Conservation (phyloP, 2,329 filamentous ascomycete genomes). For the Claviceps paspali region DNA sequence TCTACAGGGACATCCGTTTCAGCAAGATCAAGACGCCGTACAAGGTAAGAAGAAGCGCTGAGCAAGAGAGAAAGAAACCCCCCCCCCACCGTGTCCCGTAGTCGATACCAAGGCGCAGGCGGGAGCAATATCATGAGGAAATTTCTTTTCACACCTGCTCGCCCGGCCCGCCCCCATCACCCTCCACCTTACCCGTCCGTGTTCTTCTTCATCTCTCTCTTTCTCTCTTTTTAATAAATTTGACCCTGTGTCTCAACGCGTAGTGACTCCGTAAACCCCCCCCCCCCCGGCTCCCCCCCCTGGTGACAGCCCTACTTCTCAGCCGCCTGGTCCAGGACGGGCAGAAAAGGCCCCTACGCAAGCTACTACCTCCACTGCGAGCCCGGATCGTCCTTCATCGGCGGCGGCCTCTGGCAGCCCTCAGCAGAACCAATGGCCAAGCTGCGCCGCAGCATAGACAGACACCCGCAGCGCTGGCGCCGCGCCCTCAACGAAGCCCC, state of each 20-base stretch:
- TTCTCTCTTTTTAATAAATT: too few species aligned
- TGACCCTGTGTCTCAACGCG: too few species aligned
- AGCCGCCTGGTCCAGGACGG: conserved; percentile 75
- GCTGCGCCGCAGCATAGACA: conserved; percentile 62
- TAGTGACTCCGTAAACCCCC: too few species aligned
- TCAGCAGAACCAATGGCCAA: conserved; percentile 49
- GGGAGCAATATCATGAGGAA: too few species aligned
- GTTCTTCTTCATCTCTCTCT: too few species aligned
- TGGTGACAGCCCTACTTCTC: conserved; percentile 78
- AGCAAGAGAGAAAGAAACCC: too few species aligned
- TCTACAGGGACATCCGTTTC: conserved; percentile 77
- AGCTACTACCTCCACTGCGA: conserved; percentile 79
- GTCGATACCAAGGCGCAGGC: too few species aligned
- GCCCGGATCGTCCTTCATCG: conserved; percentile 56
- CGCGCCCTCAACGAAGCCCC: conserved; percentile 43
- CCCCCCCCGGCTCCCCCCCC: too few species aligned
- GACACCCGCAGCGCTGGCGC: conserved; percentile 55
- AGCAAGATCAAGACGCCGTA: conserved; percentile 75
- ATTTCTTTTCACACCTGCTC: too few species aligned
- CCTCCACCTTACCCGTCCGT: too few species aligned
- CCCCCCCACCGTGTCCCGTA: too few species aligned
- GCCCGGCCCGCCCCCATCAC: too few species aligned
- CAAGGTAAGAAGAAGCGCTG: conserved; percentile 41
- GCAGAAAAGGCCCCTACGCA: conserved; percentile 74
- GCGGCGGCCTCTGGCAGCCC: conserved; percentile 71